Evolutionary conservation across 495 filamentous ascomycete genomes (phyloP).

Genomic region (Lasiosphaeria ovina): DNA sequence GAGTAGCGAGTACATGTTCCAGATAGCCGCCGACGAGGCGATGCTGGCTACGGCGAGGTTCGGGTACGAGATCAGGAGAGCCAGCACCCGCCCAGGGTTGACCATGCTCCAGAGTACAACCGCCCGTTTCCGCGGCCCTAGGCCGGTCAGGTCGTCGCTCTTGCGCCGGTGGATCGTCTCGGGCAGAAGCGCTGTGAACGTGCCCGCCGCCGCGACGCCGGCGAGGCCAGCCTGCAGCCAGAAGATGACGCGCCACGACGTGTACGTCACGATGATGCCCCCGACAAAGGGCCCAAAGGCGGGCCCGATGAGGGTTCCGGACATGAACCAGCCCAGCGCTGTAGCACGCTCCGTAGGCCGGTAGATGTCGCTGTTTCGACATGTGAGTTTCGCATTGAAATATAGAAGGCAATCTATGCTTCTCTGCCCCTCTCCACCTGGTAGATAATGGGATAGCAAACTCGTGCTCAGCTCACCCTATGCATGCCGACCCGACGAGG

Average conservation of each 20-base stretch:
- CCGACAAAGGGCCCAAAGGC: constrained; percentile 67
- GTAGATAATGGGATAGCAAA: neutral
- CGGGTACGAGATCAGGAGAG: constrained; percentile 58
- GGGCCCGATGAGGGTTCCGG: constrained; percentile 67
- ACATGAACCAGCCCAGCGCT: constrained; percentile 67
- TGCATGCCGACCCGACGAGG: constrained; percentile 60
- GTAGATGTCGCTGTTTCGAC: constrained; percentile 53
- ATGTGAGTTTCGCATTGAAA: constrained; percentile 1
- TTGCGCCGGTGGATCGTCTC: constrained; percentile 65
- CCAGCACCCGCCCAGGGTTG: constrained; percentile 60
- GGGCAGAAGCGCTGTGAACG: constrained; percentile 60
- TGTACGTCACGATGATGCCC: constrained; percentile 68
- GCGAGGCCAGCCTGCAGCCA: constrained; percentile 68
- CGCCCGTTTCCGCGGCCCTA: constrained; percentile 45
- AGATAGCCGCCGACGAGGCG: constrained; percentile 61
- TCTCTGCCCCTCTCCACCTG: neutral
- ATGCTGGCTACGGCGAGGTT: constrained; percentile 63
- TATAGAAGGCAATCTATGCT: neutral
- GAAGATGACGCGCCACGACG: constrained; percentile 68
- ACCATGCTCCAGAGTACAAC: constrained; percentile 56
- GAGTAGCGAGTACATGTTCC: constrained; percentile 71
- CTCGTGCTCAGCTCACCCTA: constrained; percentile 35
- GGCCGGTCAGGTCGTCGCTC: constrained; percentile 53
- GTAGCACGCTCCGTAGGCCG: constrained; percentile 65
- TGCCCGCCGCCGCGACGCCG: constrained; percentile 53